phyloP scores from a whole-genome alignment of 768 basidiomycete species.

The Austroboletus eburneus region DNA sequence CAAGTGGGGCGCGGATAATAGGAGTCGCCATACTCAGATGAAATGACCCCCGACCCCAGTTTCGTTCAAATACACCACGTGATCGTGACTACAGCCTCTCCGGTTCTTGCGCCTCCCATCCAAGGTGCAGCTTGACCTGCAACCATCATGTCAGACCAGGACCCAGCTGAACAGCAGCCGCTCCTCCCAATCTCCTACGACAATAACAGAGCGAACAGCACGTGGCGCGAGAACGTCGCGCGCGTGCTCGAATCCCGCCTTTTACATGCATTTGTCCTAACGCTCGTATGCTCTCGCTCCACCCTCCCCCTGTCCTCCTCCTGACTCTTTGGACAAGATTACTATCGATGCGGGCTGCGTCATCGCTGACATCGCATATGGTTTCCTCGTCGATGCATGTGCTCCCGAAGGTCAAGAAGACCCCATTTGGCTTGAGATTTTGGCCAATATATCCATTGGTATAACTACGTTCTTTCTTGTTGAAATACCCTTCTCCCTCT shows the following conservation, averaged over 20 bases:
- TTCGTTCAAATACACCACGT: constrained; percentile 8
- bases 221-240: constrained; percentile 37
- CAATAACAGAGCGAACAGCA: constrained; percentile 1
- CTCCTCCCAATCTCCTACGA: constrained; percentile 36
- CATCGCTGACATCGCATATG: constrained; percentile 67
- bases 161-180: constrained; percentile 44
- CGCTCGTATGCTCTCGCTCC: constrained; percentile 44
- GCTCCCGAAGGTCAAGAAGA: constrained; percentile 37
- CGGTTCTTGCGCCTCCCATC: constrained; percentile 1
- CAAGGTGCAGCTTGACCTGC: constrained; percentile 12
- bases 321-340: too few relatives aligned
- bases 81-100: constrained; percentile 19
- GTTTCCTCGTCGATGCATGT: constrained; percentile 57
- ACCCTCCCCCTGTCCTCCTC: too few relatives aligned
- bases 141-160: constrained; percentile 34
- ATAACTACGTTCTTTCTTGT: constrained; percentile 72
- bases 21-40: constrained; percentile 8
- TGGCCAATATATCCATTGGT: constrained; percentile 56
- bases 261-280: constrained; percentile 56
- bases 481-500: constrained; percentile 71
- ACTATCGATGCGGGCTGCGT: constrained; percentile 64
- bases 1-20: constrained; percentile 15
- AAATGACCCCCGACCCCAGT: too few relatives aligned
- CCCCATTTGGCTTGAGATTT: constrained; percentile 59
- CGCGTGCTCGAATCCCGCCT: constrained; percentile 46